Evolutionary conservation across 768 basidiomycete genomes (phyloP).

Genomic region (Pisolithus tinctorius): DNA sequence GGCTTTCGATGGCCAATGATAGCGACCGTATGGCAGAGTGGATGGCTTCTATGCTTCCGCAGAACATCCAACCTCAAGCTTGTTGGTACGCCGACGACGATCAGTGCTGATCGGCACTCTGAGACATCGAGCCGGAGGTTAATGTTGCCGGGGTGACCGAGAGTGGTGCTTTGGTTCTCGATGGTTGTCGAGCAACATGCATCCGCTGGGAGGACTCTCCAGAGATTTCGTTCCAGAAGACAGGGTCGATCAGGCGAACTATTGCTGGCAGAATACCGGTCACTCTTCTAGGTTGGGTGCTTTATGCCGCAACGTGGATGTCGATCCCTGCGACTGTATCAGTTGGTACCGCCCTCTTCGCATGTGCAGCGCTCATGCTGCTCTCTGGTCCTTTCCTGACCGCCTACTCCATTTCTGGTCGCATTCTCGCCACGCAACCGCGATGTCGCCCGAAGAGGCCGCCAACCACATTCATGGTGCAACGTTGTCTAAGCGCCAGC

Average conservation of each 20-base stretch:
- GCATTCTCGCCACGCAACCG: constrained; percentile 8
- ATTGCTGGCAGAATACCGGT: constrained; percentile 7
- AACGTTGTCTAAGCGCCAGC: constrained; percentile 1
- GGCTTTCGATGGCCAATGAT: constrained; percentile 18
- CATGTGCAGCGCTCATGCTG: constrained; percentile 1
- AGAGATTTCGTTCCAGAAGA: constrained; percentile 4
- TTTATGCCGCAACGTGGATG: background rate
- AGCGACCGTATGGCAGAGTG: constrained; percentile 16
- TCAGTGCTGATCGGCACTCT: constrained; percentile 9
- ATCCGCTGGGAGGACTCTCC: constrained; percentile 9
- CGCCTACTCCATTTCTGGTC: constrained; percentile 11
- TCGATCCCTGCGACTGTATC: background rate
- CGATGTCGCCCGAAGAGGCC: constrained; percentile 6
- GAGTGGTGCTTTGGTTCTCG: constrained; percentile 3
- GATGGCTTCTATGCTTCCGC: constrained; percentile 15
- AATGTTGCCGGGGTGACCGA: constrained; percentile 4
- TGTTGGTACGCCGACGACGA: constrained; percentile 17
- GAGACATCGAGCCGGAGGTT: constrained; percentile 8
- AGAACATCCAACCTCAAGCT: background rate
- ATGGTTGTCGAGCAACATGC: constrained; percentile 2
- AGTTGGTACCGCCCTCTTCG: constrained; percentile 1
- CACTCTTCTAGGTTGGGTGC: constrained; percentile 4
- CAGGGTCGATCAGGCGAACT: constrained; percentile 4
- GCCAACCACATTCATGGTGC: constrained; percentile 11
- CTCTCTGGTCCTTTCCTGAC: constrained; percentile 2